Percentiles rank a stretch among this genome's conserved stretches.
These are phyloP conservation scores for Neonectria coccinea DNA, from an alignment of 2,329 filamentous ascomycete genomes.

Conservation along the genomic window DNA sequence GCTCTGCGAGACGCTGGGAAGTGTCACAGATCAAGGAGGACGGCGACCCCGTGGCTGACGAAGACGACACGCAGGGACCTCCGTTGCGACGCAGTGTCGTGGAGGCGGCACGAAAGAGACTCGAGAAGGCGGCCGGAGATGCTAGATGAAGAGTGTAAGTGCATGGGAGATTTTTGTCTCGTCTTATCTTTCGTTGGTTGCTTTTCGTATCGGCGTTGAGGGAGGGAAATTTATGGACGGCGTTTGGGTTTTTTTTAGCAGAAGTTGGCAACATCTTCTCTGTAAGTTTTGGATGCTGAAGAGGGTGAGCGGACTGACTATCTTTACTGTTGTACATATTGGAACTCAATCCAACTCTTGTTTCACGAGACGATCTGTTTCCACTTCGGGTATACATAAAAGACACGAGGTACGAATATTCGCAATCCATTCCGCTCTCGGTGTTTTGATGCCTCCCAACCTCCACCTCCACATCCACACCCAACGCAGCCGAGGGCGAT, in stretches of 20 bases:
- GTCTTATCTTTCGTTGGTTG: background rate
- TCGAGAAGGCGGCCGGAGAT: conserved; percentile 28
- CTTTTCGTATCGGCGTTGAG: conserved; percentile 13
- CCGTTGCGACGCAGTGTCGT: conserved; percentile 40
- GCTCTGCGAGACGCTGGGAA: conserved; percentile 65
- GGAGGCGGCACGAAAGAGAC: conserved; percentile 40
- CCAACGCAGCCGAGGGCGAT: background rate
- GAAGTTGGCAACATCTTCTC: background rate
- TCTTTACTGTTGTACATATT: conserved; percentile 15
- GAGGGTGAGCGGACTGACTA: conserved; percentile 7
- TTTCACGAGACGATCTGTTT: background rate
- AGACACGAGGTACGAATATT: background rate
- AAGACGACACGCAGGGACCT: conserved; percentile 24
- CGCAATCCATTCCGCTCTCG: background rate
- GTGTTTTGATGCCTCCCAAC: background rate
- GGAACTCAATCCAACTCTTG: background rate
- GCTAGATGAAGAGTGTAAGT: conserved; percentile 21
- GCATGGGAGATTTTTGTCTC: background rate
- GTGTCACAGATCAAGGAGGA: conserved; percentile 54
- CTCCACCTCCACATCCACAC: background rate
- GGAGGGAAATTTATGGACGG: conserved; percentile 6
- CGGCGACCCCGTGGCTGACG: conserved; percentile 17
- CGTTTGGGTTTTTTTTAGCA: conserved; percentile 3
- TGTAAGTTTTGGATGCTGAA: background rate
- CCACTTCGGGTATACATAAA: background rate